Conservation (phyloP, 306 rosid genomes). For the Quillaja saponaria region DNA sequence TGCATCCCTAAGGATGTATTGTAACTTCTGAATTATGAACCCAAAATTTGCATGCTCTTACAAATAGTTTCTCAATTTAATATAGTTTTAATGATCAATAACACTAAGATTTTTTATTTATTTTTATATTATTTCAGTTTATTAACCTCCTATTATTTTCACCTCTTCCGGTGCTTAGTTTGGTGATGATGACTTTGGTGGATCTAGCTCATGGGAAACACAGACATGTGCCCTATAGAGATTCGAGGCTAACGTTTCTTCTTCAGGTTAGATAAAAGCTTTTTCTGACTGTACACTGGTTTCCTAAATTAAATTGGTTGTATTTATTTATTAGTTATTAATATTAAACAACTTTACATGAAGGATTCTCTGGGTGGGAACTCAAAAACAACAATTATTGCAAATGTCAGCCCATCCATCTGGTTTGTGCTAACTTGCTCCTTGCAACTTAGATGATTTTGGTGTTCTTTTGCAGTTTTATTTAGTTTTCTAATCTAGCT, state of each 20-base stretch:
- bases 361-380: conserved; percentile 99
- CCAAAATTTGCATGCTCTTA: no score
- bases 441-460: conserved; percentile 12
- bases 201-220: conserved; percentile 94
- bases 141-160: no score
- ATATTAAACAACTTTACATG: conserved; percentile 40
- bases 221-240: conserved; percentile 95
- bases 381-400: conserved; percentile 90
- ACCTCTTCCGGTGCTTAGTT: conserved; percentile 49
- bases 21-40: no score
- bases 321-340: conserved; percentile 22
- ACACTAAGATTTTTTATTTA: no score
- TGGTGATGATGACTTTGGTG: conserved; percentile 95
- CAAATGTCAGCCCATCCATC: conserved; percentile 94
- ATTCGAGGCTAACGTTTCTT: conserved; percentile 95
- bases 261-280: conserved; percentile 93
- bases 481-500: conserved; percentile 21
- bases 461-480: conserved; percentile 22
- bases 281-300: conserved; percentile 23
- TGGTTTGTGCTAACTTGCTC: conserved; percentile 57
- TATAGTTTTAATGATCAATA: no score
- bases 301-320: conserved; percentile 17
- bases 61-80: no score
- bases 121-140: no score
- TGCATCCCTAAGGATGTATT: no score